Base-by-base conservation (phyloP, 306 rosid genomes). In the Citrullus colocynthis region DNA sequence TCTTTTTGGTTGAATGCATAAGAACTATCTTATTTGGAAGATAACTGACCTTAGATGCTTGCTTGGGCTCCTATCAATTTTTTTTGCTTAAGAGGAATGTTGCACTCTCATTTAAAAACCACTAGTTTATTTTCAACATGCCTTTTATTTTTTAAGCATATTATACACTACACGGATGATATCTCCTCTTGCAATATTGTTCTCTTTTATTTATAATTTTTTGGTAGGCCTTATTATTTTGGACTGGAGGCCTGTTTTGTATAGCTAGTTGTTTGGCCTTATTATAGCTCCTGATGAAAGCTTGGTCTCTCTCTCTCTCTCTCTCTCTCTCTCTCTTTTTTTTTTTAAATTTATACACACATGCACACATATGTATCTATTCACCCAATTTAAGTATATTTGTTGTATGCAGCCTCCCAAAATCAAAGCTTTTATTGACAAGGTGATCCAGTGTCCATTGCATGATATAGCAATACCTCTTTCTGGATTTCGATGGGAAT, bases 401-500 rank as follows among this genome's bases (percentile, higher is more conserved):
- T 48, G 32, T 81, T 80, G 80, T 45, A 81, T 90, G 85, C 96
- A 94, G 98, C 94, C 97, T 78, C 91, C 96, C 62, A 92, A 90
- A 81, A 89, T 92, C 85, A 92, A 94, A 86, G 88, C 89, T 76
- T 92, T 94, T 84, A 88, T 90, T 75, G 97, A 94, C 75, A 89
- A 92, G 83, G 98, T 94, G 88, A 92, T 90, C 67, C 96, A 89
- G 52, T 92, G 98, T 79, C 97, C 98, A 20, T 87, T 90, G 82
- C 96, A 91, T 76, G 98, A 94, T 86, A 94, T 94, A 85, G 92
- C 93, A 37, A 87, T 92, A 79, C 96, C 97, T 41, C 98, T 94
- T 78, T 94, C 97, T 76, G 97, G 96, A 82, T 94, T 94, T 83
- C 86, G 86, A 78, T 94, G 98, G 98, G 97, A 94, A 82, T 94